Conservation (phyloP, 257 asterid genomes). For the Ligustrum vulgare region DNA sequence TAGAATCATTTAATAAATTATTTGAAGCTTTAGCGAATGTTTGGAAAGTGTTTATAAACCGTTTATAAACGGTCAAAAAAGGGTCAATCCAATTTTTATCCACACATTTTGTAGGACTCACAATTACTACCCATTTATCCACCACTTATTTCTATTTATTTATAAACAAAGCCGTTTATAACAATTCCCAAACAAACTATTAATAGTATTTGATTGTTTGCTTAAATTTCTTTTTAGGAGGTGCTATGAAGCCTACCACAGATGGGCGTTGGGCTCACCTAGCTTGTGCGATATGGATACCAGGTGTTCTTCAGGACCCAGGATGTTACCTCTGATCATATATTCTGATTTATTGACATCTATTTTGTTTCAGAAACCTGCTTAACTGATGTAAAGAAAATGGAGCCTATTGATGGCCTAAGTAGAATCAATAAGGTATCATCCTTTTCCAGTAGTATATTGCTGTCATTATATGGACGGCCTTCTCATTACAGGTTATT, state of each 20-base stretch:
- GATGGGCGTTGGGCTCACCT: conserved; percentile 99
- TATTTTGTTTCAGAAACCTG: conserved; percentile 79
- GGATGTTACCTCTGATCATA: background rate
- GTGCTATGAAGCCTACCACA: conserved; percentile 99
- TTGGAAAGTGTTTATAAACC: background rate
- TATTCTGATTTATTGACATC: conserved; percentile 12
- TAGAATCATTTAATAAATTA: conserved; percentile 19
- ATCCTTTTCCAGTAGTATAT: background rate
- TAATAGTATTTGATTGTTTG: conserved; percentile 20
- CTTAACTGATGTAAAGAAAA: conserved; percentile 78
- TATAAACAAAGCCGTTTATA: no score
- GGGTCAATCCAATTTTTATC: no score
- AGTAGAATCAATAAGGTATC: conserved; percentile 79
- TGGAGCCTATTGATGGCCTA: conserved; percentile 99
- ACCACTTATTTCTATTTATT: no score
- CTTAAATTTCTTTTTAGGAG: conserved; percentile 56
- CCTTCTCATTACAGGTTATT: background rate
- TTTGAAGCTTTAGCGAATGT: conserved; percentile 23
- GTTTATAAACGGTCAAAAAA: no score
- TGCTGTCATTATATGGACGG: background rate
- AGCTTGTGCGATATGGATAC: conserved; percentile 99
- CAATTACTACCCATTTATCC: no score
- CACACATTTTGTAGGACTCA: no score
- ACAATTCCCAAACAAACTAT: no score
- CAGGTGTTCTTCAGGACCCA: conserved; percentile 51